These are phyloP conservation scores for Pyrenopolyporus hunteri DNA, from an alignment of 495 filamentous ascomycete genomes.

Conservation along the genomic window DNA sequence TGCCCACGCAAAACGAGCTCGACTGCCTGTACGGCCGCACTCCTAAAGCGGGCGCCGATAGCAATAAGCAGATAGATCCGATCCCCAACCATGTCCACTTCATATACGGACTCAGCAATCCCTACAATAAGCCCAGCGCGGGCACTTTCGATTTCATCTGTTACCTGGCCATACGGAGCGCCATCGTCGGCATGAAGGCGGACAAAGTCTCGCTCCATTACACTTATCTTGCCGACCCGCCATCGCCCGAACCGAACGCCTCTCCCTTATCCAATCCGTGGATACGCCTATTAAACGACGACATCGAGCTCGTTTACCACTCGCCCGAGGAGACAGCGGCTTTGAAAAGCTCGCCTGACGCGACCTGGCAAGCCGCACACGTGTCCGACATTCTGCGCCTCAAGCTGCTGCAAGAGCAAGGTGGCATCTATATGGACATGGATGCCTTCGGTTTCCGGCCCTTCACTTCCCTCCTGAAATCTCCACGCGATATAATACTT, in stretches of 20 bases:
- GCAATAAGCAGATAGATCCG: slow-evolving; percentile 34
- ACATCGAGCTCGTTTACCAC: slow-evolving; percentile 53
- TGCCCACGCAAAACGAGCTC: slow-evolving; percentile 44
- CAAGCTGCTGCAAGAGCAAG: slow-evolving; percentile 47
- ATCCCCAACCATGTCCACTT: slow-evolving; percentile 58
- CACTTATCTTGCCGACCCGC: slow-evolving; percentile 49
- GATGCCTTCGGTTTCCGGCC: slow-evolving; percentile 51
- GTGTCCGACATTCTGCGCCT: slow-evolving; percentile 54
- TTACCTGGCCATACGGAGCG: slow-evolving; percentile 54
- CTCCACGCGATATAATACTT: slow-evolving; percentile 47
- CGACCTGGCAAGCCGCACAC: slow-evolving; percentile 50
- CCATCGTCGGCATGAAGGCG: slow-evolving; percentile 51
- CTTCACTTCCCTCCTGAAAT: slow-evolving; percentile 42
- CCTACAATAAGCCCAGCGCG: slow-evolving; percentile 42
- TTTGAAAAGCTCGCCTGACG: slow-evolving; percentile 38
- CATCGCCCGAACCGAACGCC: slow-evolving; percentile 44
- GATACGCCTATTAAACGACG: slow-evolving; percentile 46
- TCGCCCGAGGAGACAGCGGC: slow-evolving; percentile 42
- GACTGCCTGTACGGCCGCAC: slow-evolving; percentile 46
- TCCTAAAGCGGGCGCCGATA: slow-evolving; percentile 21
- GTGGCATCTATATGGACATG: slow-evolving; percentile 55
- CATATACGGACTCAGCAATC: slow-evolving; percentile 52
- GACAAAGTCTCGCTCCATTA: slow-evolving; percentile 53
- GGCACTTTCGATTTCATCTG: slow-evolving; percentile 52
- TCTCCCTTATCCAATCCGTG: slow-evolving; percentile 50